Conservation (phyloP, 345 rosid species). For the Carallia brachiata region DNA sequence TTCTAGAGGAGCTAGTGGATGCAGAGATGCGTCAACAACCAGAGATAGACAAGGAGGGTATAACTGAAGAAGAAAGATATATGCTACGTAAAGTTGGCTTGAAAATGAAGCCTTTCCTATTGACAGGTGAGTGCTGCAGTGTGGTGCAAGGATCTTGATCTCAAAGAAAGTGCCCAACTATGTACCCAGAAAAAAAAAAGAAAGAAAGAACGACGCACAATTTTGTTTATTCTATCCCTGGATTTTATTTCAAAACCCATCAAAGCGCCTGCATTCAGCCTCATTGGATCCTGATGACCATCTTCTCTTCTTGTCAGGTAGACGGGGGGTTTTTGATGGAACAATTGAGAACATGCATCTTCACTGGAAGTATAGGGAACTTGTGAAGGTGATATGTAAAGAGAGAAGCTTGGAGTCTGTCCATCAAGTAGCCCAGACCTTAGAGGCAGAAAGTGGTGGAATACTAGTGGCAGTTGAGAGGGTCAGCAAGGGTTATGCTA, state of each 20-base stretch:
- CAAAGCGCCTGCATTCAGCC: background rate
- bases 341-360: conserved; percentile 98
- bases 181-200: background rate
- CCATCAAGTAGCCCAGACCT: conserved; percentile 56
- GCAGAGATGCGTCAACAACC: conserved; percentile 45
- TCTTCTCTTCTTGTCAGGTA: conserved; percentile 55
- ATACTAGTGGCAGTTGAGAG: conserved; percentile 77
- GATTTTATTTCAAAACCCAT: background rate
- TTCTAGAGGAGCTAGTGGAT: conserved; percentile 56
- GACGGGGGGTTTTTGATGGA: conserved; percentile 85
- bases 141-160: conserved; percentile 4
- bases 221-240: background rate
- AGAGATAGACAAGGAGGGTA: conserved; percentile 73
- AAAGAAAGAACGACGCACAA: too few species aligned
- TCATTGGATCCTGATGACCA: conserved; percentile 6
- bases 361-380: conserved; percentile 98
- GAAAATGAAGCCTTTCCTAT: conserved; percentile 87
- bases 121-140: conserved; percentile 58
- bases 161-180: conserved; percentile 7
- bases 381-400: conserved; percentile 75
- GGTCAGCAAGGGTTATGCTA: conserved; percentile 83
- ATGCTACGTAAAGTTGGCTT: conserved; percentile 92
- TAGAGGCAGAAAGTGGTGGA: conserved; percentile 94
- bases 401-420: conserved; percentile 57
- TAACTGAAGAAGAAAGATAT: conserved; percentile 83